phyloP scores from a whole-genome alignment of 768 basidiomycete species.

The Strobilomyces echinocephalus region DNA sequence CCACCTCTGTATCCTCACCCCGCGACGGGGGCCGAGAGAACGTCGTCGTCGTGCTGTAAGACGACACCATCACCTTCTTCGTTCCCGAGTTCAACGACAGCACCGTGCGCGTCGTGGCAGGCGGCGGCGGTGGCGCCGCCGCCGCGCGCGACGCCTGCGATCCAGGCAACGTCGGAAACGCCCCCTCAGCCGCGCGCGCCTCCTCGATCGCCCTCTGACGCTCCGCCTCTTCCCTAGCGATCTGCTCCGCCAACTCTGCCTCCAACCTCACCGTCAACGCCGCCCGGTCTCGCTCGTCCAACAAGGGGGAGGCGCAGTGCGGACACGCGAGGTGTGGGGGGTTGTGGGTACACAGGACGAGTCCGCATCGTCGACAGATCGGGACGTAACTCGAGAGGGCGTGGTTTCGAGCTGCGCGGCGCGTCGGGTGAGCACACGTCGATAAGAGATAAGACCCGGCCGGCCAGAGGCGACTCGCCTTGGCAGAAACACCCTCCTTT shows the following conservation, averaged over 20 bases:
- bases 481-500: slow-evolving; percentile 69
- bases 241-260: slow-evolving; percentile 37
- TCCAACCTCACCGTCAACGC: slow-evolving; percentile 43
- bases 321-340: slow-evolving; percentile 53
- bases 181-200: slow-evolving; percentile 48
- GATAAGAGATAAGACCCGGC: too few relatives aligned
- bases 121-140: slow-evolving; percentile 20
- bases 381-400: slow-evolving; percentile 51
- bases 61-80: slow-evolving; percentile 49
- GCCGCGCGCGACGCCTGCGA: slow-evolving; percentile 9
- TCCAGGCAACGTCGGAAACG: slow-evolving; percentile 51
- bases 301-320: slow-evolving; percentile 41
- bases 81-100: slow-evolving; percentile 53
- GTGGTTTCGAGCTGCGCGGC: slow-evolving; percentile 48
- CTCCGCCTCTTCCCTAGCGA: slow-evolving; percentile 46
- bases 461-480: slow-evolving; percentile 34
- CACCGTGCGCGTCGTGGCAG: slow-evolving; percentile 49
- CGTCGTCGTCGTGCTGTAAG: slow-evolving; percentile 38
- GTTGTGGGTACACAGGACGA: slow-evolving; percentile 59
- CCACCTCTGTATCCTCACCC: slow-evolving; percentile 33
- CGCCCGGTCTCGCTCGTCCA: slow-evolving; percentile 30
- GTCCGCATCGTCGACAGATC: slow-evolving; percentile 54
- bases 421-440: background rate
- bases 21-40: slow-evolving; percentile 34
- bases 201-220: slow-evolving; percentile 44